These are phyloP conservation scores for Paxillus involutus DNA, from an alignment of 768 basidiomycete genomes.

Conservation along the genomic window DNA sequence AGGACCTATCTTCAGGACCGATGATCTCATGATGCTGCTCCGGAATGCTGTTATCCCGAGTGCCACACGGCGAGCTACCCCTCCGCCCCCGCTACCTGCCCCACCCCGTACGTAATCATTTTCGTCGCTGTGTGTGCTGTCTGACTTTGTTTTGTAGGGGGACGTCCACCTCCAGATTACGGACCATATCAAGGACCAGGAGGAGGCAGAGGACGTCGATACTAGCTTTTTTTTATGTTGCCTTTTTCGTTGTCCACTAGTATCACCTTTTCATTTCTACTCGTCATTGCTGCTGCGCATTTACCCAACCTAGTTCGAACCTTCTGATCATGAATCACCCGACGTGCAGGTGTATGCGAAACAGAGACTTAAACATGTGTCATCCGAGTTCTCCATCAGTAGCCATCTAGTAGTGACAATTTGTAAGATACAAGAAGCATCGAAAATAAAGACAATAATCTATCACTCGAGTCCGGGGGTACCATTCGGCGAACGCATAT, in stretches of 20 bases:
- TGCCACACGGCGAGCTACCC: conserved; percentile 45
- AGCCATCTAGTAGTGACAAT: not conserved
- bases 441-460: conserved; percentile 16
- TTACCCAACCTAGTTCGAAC: not conserved
- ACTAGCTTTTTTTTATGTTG: conserved; percentile 18
- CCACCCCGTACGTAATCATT: conserved; percentile 36
- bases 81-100: conserved; percentile 57
- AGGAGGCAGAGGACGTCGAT: conserved; percentile 43
- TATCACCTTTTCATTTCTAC: conserved; percentile 1
- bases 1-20: conserved; percentile 90
- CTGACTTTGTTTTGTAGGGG: conserved; percentile 37
- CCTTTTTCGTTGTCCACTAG: conserved; percentile 6
- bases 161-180: conserved; percentile 83
- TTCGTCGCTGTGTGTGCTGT: not conserved
- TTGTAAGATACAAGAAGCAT: conserved; percentile 20
- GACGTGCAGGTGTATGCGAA: not conserved
- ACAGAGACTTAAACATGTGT: not conserved
- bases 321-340: not conserved
- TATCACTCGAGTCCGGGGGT: not conserved
- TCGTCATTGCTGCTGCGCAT: not conserved
- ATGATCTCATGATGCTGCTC: conserved; percentile 87
- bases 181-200: conserved; percentile 83
- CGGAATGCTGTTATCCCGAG: conserved; percentile 80
- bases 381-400: not conserved
- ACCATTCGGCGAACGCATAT: not conserved